Base-by-base conservation (phyloP, 495 filamentous ascomycete species). In the Neurospora sp. region DNA sequence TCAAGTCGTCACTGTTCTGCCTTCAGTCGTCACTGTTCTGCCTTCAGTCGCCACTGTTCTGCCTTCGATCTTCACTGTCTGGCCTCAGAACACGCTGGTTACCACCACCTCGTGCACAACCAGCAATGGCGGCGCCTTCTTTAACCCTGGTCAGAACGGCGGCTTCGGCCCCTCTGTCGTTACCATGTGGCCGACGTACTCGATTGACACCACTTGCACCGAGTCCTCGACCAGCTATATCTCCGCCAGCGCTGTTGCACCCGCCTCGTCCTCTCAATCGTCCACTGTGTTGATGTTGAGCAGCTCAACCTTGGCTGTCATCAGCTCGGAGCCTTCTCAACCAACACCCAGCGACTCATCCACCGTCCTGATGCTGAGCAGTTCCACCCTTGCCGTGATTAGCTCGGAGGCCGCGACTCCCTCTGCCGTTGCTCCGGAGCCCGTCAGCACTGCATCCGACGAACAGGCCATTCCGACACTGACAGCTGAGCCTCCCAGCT, bases 1-100 rank as follows among this genome's bases (percentile, higher is more conserved):
- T 54, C 42, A 70, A 40, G 71, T 75, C 54, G 35, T 78, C 41
- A 78, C 76, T 23, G 72, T 44, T 23, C 4, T 39, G 39, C 69
- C 72, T 31, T 69, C 74, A 3, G 69, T 75, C 37, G 6, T 75
- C n/a, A 75, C 74, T n/a, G 41, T 75, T n/a, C n/a, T n/a, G n/a
- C n/a, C n/a, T n/a, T n/a, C n/a, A 40, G 71, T 75, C 54, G 35
- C 76, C 41, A 78, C 76, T 23, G 72, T 44, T 23, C 4, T 39
- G 39, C 69, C 72, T 31, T 69, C 74, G 5, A 72, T 75, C 37
- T 10, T 75, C n/a, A 75, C 74, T n/a, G 41, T 75, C 23, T 75
- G 54, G 75, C 75, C 72, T n/a, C 38, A 41, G 35, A 40, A 40
- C 4, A 27, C 39, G 1, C 66, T 70, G 3, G 9, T 48, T 9